Percentiles rank a stretch among this genome's conserved stretches.
Evolutionary conservation across 148 eudicot species (phyloP).

Genomic region (Amaranthus hypochondriacus): DNA sequence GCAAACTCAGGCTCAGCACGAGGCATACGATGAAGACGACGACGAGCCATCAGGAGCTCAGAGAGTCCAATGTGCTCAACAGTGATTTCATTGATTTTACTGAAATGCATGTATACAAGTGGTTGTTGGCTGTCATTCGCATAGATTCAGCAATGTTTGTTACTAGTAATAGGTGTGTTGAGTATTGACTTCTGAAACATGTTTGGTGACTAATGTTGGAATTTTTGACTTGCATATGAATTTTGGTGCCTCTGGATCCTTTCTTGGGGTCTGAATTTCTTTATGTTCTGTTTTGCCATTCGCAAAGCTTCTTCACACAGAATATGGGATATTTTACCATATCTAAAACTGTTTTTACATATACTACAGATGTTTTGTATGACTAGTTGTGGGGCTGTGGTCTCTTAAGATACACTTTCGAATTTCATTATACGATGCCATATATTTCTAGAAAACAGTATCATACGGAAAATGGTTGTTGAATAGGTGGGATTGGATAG

Average conservation of each 20-base stretch:
- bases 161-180: neutral
- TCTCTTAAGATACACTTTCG: too few relatives aligned
- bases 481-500: too few relatives aligned
- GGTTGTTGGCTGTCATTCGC: neutral
- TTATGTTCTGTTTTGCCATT: neutral
- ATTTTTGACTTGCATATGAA: neutral
- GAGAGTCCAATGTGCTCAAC: constrained; percentile 78
- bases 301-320: neutral
- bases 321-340: too few relatives aligned
- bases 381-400: too few relatives aligned
- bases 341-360: too few relatives aligned
- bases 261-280: neutral
- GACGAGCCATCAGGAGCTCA: constrained; percentile 55
- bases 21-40: constrained; percentile 69
- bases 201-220: neutral
- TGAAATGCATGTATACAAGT: neutral
- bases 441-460: too few relatives aligned
- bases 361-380: too few relatives aligned
- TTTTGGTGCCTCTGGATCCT: neutral
- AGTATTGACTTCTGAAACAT: neutral
- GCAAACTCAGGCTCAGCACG: constrained; percentile 48
- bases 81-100: constrained; percentile 23
- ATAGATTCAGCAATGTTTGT: neutral
- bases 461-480: too few relatives aligned
- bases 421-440: too few relatives aligned